phyloP scores from a whole-genome alignment of 2,329 filamentous ascomycete species.

The Xylariaceae sp. region DNA sequence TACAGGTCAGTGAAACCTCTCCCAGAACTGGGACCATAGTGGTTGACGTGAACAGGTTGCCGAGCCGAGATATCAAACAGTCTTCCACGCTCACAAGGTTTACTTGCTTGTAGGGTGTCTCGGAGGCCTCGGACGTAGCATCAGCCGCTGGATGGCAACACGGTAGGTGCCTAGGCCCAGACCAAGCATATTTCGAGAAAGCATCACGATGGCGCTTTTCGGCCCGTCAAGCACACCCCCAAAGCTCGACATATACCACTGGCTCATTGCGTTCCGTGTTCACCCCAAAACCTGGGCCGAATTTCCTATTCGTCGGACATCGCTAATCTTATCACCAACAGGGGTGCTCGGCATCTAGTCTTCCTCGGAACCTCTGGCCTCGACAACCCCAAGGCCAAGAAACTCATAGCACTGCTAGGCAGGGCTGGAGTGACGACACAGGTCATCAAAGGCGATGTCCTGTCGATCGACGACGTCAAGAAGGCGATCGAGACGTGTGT shows the following conservation, averaged over 20 bases:
- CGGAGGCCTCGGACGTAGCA: conserved; percentile 26
- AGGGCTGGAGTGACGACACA: conserved; percentile 13
- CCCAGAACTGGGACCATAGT: too few species aligned
- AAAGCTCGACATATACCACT: too few species aligned
- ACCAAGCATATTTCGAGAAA: background rate
- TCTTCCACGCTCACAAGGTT: conserved; percentile 7
- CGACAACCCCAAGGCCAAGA: conserved; percentile 17
- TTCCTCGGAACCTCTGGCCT: conserved; percentile 24
- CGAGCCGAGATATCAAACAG: conserved; percentile 4
- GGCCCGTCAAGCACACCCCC: too few species aligned
- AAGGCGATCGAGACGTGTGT: conserved; percentile 10
- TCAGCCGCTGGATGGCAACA: conserved; percentile 24
- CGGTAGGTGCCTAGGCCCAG: conserved; percentile 2
- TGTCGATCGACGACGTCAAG: conserved; percentile 4
- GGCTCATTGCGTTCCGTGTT: too few species aligned
- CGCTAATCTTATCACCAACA: background rate
- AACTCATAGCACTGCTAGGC: conserved; percentile 12
- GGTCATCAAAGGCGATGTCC: conserved; percentile 18
- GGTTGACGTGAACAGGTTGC: conserved; percentile 5
- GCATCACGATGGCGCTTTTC: too few species aligned
- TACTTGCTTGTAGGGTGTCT: conserved; percentile 17
- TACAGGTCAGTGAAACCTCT: conserved; percentile 5
- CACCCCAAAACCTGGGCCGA: too few species aligned
- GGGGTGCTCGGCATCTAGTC: conserved; percentile 22
- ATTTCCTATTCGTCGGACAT: too few species aligned